These are phyloP conservation scores for Podaxis mareebaensis DNA, from an alignment of 768 basidiomycete species.

Conservation along the genomic window DNA sequence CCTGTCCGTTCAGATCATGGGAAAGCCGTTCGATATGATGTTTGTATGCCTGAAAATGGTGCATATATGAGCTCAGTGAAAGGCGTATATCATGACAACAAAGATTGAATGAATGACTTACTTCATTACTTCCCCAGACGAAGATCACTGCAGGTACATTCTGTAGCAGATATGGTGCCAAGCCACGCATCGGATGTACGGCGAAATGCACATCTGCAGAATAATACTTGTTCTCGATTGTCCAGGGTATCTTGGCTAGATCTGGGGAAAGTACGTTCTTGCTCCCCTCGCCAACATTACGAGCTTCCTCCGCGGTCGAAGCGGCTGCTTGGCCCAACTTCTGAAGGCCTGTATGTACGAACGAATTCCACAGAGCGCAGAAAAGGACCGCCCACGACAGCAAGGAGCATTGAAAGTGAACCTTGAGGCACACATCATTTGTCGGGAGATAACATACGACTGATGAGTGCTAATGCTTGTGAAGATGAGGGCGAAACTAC, in stretches of 20 bases:
- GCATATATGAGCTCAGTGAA: conserved; percentile 3
- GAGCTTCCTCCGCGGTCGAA: conserved; percentile 19
- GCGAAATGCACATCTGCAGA: conserved; percentile 74
- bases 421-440: conserved; percentile 13
- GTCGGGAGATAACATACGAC: conserved; percentile 26
- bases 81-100: not conserved
- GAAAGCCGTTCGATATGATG: conserved; percentile 54
- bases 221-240: conserved; percentile 81
- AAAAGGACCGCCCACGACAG: conserved; percentile 14
- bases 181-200: conserved; percentile 44
- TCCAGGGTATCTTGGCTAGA: conserved; percentile 59
- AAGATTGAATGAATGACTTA: conserved; percentile 30
- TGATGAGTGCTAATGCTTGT: conserved; percentile 29
- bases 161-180: conserved; percentile 40
- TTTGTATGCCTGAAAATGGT: conserved; percentile 49
- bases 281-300: not conserved
- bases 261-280: conserved; percentile 12
- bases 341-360: conserved; percentile 15
- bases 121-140: conserved; percentile 70
- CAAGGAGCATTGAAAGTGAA: conserved; percentile 10
- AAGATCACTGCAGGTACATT: conserved; percentile 72
- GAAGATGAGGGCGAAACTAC: conserved; percentile 30
- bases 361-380: not conserved
- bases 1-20: conserved; percentile 46
- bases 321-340: conserved; percentile 1